A percentile compares a stretch with the other conserved stretches of the same genome.
Conservation (phyloP, 768 basidiomycete genomes). For the Chalciporus chontae region DNA sequence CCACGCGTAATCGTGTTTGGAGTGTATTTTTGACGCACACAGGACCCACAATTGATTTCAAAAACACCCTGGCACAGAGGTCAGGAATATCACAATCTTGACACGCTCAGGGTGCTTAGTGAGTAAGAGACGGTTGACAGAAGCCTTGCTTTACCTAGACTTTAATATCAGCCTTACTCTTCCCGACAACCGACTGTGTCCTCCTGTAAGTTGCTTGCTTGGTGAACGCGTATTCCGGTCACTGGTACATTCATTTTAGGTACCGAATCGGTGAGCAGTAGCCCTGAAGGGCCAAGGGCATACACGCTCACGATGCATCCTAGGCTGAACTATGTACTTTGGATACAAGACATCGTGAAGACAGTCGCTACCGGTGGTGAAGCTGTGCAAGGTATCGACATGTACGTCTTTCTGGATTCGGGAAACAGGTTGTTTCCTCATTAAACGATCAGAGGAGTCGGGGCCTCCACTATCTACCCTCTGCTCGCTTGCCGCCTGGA, state of each 20-base stretch:
- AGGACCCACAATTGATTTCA: slow-evolving; percentile 65
- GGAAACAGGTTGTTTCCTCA: not conserved
- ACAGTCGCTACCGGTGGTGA: slow-evolving; percentile 22
- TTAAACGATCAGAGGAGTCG: slow-evolving; percentile 65
- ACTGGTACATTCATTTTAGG: slow-evolving; percentile 35
- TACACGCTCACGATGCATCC: not conserved
- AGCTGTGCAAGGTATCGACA: slow-evolving; percentile 58
- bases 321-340: slow-evolving; percentile 85
- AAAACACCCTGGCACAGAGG: slow-evolving; percentile 69
- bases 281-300: not conserved
- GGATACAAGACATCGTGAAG: slow-evolving; percentile 70
- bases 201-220: slow-evolving; percentile 58
- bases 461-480: slow-evolving; percentile 87
- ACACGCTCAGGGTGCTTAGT: slow-evolving; percentile 2
- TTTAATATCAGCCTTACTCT: slow-evolving; percentile 62
- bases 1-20: slow-evolving; percentile 8
- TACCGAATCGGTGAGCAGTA: slow-evolving; percentile 62
- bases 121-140: slow-evolving; percentile 63
- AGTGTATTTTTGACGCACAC: slow-evolving; percentile 27
- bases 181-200: slow-evolving; percentile 75
- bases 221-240: not conserved
- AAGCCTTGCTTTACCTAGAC: slow-evolving; percentile 72
- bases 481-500: slow-evolving; percentile 61
- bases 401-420: slow-evolving; percentile 45
- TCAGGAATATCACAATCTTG: slow-evolving; percentile 23